Conservation (phyloP, 148 eudicot species). For the Fallopia convolvulus region DNA sequence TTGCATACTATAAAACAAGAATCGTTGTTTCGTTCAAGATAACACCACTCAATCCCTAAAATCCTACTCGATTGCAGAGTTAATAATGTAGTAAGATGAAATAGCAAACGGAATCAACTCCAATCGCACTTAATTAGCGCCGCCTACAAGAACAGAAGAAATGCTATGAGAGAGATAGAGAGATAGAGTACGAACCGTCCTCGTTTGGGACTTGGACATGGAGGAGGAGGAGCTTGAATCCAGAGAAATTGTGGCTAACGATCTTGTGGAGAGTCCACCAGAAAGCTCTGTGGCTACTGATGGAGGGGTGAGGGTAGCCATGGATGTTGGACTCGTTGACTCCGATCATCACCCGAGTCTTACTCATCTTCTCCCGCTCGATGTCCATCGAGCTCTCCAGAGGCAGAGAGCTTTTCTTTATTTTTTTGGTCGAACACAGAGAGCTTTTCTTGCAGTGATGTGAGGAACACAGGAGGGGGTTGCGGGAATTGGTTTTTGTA, state of each 20-base stretch:
- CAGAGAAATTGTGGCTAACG: constrained; percentile 55
- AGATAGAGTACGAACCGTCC: constrained; percentile 50
- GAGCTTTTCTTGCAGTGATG: neutral
- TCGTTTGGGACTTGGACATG: constrained; percentile 91
- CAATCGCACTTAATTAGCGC: neutral
- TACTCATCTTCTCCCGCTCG: constrained; percentile 13
- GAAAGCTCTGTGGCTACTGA: constrained; percentile 76
- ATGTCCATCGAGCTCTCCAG: constrained; percentile 9
- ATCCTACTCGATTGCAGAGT: neutral
- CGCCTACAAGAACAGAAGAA: neutral
- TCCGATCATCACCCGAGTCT: constrained; percentile 70
- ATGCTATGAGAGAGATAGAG: neutral
- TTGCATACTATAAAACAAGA: no score
- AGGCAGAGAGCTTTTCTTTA: neutral
- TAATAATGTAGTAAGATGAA: neutral
- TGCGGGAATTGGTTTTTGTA: neutral
- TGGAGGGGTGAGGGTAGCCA: constrained; percentile 87
- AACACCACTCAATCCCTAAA: neutral
- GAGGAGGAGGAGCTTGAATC: constrained; percentile 74
- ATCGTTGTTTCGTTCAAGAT: neutral
- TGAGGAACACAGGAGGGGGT: neutral
- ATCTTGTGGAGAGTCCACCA: constrained; percentile 85
- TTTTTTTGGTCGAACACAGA: no score
- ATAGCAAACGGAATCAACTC: neutral
- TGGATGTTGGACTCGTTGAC: constrained; percentile 82